Evolutionary conservation across 306 rosid genomes (phyloP).

Genomic region (Fragaria ananassa): DNA sequence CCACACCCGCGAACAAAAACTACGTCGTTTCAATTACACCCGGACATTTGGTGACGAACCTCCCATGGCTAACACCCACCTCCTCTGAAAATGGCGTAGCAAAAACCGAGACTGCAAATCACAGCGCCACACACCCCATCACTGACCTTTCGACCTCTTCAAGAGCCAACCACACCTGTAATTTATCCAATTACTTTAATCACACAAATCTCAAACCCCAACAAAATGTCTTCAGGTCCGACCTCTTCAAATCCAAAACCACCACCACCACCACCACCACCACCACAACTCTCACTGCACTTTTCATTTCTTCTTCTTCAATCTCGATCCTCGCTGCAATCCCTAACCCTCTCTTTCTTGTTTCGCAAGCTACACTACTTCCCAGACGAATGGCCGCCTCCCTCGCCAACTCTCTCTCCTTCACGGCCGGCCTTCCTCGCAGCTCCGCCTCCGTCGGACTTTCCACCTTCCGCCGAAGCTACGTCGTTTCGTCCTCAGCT

Average conservation of each 20-base stretch:
- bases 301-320: slow-evolving; percentile 4
- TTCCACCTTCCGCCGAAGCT: slow-evolving; percentile 53
- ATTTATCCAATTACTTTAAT: neutral
- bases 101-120: neutral
- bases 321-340: neutral
- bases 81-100: neutral
- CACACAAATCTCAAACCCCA: neutral
- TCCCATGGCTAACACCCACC: neutral
- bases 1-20: too few relatives aligned
- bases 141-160: slow-evolving; percentile 41
- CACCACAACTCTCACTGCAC: neutral
- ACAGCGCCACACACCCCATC: neutral
- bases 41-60: neutral
- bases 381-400: slow-evolving; percentile 66
- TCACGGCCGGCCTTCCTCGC: slow-evolving; percentile 41
- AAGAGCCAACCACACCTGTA: slow-evolving; percentile 28
- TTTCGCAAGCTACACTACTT: slow-evolving; percentile 38
- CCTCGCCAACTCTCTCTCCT: slow-evolving; percentile 42
- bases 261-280: neutral
- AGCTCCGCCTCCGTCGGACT: slow-evolving; percentile 35
- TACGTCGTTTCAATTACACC: neutral
- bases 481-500: slow-evolving; percentile 47
- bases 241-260: neutral
- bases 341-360: slow-evolving; percentile 5
- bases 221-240: slow-evolving; percentile 12